These are phyloP conservation scores for Chaetoceros muelleri DNA, from an alignment of 108 stramenopile genomes.

Conservation along the genomic window DNA sequence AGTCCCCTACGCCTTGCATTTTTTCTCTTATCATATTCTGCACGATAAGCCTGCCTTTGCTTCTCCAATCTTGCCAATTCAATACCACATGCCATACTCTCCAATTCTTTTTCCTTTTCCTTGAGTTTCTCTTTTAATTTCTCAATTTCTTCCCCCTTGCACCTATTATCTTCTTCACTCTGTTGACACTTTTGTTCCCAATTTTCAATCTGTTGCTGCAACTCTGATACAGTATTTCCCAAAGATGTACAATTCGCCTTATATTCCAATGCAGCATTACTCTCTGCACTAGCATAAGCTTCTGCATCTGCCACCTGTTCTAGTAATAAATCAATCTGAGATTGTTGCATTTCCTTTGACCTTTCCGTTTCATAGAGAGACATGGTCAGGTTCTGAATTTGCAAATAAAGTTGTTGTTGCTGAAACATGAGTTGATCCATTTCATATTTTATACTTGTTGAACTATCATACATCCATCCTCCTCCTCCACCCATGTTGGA, in stretches of 20 bases:
- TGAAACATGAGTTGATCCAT: constrained; percentile 19
- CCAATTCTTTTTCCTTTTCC: constrained; percentile 16
- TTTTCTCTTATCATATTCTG: constrained; percentile 11
- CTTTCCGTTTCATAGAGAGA: constrained; percentile 19
- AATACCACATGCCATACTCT: constrained; percentile 23
- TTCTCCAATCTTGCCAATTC: constrained; percentile 35
- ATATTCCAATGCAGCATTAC: constrained; percentile 43
- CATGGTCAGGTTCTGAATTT: constrained; percentile 33
- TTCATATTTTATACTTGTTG: constrained; percentile 13
- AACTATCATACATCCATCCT: too few relatives aligned
- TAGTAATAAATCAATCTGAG: constrained; percentile 54
- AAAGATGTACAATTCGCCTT: constrained; percentile 57
- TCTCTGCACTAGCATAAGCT: constrained; percentile 35
- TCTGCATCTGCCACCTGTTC: constrained; percentile 65
- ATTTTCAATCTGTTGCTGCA: constrained; percentile 36
- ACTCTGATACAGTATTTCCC: constrained; percentile 13
- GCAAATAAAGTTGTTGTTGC: constrained; percentile 18
- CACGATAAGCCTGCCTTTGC: constrained; percentile 28
- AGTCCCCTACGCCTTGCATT: constrained; percentile 25
- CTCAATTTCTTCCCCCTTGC: constrained; percentile 11
- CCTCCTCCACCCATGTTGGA: neutral
- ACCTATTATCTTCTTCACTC: constrained; percentile 9
- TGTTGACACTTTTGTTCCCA: constrained; percentile 32
- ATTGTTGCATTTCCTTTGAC: constrained; percentile 37
- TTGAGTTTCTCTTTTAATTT: constrained; percentile 3